Conservation (phyloP, 352 stramenopile species). For the Pythium guiyangense region DNA sequence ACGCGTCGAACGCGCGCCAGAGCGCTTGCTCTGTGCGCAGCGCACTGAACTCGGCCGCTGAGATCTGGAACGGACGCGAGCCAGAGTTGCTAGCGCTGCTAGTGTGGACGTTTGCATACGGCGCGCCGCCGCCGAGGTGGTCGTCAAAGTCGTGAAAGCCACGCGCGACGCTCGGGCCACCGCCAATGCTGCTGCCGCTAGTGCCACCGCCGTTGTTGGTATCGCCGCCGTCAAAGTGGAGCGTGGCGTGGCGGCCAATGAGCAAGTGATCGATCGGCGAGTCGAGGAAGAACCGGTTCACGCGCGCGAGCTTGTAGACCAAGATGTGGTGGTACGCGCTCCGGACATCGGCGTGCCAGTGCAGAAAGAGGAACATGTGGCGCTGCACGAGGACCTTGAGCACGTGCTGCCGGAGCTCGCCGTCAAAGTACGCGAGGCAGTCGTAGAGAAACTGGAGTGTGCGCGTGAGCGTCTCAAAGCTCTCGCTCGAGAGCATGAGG, state of each 20-base stretch:
- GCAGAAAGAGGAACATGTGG: constrained; percentile 73
- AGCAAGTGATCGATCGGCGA: constrained; percentile 68
- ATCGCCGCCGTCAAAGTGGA: constrained; percentile 20
- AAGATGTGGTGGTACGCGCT: constrained; percentile 73
- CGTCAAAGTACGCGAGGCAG: constrained; percentile 67
- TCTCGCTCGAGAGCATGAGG: constrained; percentile 69
- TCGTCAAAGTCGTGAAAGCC: constrained; percentile 27
- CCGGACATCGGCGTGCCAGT: constrained; percentile 73
- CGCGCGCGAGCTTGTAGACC: constrained; percentile 56
- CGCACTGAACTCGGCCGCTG: constrained; percentile 34
- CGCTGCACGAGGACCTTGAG: constrained; percentile 69
- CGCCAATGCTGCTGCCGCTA: constrained; percentile 4
- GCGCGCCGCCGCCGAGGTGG: constrained; percentile 5
- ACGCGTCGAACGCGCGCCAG: constrained; percentile 75
- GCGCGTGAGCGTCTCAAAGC: constrained; percentile 64
- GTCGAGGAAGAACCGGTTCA: constrained; percentile 57
- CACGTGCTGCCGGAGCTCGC: constrained; percentile 56
- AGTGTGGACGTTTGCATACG: constrained; percentile 5
- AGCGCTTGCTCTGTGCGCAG: constrained; percentile 60
- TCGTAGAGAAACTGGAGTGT: constrained; percentile 71
- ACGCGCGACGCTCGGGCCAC: constrained; percentile 13
- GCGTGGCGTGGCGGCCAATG: constrained; percentile 43
- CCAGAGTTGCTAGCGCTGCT: constrained; percentile 9
- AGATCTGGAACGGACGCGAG: constrained; percentile 20
- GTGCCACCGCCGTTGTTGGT: not conserved